Evolutionary conservation across 257 asterid species (phyloP).

Genomic region (Solanum sitiens): DNA sequence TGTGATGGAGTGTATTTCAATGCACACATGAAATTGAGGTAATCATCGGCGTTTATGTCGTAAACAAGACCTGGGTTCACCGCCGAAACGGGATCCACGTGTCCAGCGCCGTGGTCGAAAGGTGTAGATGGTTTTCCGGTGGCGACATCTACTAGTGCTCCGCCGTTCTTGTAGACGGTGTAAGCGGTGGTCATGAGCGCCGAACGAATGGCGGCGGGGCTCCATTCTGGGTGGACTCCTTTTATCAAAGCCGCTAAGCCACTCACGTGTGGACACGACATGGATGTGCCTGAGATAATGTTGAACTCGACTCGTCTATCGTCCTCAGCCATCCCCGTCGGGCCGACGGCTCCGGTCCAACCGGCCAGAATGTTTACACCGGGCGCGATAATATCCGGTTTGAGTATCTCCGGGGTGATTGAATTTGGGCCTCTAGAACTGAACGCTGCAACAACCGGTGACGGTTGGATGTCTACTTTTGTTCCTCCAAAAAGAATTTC

Average conservation of each 20-base stretch:
- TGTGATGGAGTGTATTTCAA: conserved; percentile 51
- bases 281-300: conserved; percentile 71
- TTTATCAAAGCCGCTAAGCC: conserved; percentile 69
- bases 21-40: conserved; percentile 67
- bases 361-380: conserved; percentile 74
- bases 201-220: conserved; percentile 48
- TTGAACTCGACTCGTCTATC: conserved; percentile 49
- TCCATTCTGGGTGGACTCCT: conserved; percentile 60
- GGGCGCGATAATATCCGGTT: conserved; percentile 70
- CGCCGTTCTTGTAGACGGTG: conserved; percentile 56
- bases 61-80: conserved; percentile 76
- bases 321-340: conserved; percentile 56
- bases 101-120: conserved; percentile 78
- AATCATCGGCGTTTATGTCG: conserved; percentile 41
- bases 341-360: conserved; percentile 52
- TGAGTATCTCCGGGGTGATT: conserved; percentile 40
- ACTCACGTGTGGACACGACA: conserved; percentile 85
- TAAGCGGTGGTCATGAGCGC: conserved; percentile 59
- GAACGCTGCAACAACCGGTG: conserved; percentile 70
- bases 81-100: conserved; percentile 86
- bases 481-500: conserved; percentile 51
- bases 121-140: conserved; percentile 79
- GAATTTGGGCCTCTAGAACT: conserved; percentile 73
- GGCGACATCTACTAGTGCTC: conserved; percentile 39
- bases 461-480: conserved; percentile 49